Evolutionary conservation across 495 filamentous ascomycete genomes (phyloP).

Genomic region (Cairneyella variabilis): DNA sequence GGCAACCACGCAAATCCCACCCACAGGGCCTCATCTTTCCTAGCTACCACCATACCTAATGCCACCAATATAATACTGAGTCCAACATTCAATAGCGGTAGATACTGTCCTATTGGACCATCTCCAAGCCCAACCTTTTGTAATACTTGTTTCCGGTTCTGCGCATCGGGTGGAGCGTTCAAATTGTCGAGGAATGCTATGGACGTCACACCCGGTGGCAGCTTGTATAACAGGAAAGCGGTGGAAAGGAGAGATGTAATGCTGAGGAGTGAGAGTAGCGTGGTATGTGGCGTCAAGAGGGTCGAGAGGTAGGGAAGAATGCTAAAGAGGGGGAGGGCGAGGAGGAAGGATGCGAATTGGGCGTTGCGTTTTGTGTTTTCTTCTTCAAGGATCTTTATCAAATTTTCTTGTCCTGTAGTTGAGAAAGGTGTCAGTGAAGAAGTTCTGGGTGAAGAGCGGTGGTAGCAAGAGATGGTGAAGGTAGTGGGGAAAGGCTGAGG

Average conservation of each 20-base stretch:
- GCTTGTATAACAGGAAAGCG: slow-evolving; percentile 42
- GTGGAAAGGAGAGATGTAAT: slow-evolving; percentile 58
- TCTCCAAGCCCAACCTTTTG: slow-evolving; percentile 5
- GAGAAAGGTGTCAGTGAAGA: no score
- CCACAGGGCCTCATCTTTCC: slow-evolving; percentile 25
- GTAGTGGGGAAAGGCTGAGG: background rate
- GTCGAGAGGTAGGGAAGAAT: slow-evolving; percentile 48
- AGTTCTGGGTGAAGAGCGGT: background rate
- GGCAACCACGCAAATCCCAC: slow-evolving; percentile 31
- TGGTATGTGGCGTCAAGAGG: slow-evolving; percentile 35
- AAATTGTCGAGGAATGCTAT: slow-evolving; percentile 33
- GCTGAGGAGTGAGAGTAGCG: slow-evolving; percentile 48
- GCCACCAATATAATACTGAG: slow-evolving; percentile 38
- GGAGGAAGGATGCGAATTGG: slow-evolving; percentile 54
- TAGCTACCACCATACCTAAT: slow-evolving; percentile 43
- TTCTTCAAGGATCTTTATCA: slow-evolving; percentile 53
- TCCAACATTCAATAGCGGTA: slow-evolving; percentile 45
- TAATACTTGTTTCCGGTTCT: background rate
- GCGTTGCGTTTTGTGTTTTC: slow-evolving; percentile 57
- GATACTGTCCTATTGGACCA: slow-evolving; percentile 36
- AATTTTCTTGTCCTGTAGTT: slow-evolving; percentile 70
- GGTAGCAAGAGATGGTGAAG: slow-evolving; percentile 2
- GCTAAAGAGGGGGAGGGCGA: slow-evolving; percentile 51
- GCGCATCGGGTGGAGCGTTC: background rate
- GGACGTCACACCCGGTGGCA: slow-evolving; percentile 38